phyloP scores from a whole-genome alignment of 2,329 filamentous ascomycete species.

The Neofusicoccum kwambonambiense region DNA sequence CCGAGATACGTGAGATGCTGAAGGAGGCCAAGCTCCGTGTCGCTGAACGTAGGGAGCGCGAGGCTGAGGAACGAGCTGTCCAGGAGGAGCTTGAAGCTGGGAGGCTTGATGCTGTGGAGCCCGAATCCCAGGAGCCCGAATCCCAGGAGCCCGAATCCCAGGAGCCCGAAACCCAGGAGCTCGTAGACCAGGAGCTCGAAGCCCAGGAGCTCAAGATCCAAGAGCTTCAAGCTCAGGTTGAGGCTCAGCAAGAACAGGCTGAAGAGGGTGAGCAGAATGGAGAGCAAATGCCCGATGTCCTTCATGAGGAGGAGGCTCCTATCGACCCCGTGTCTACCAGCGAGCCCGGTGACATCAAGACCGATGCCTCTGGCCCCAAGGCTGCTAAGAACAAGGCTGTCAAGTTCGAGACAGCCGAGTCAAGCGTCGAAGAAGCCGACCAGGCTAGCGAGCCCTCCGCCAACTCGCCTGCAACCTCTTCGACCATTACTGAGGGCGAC shows the following conservation, averaged over 20 bases:
- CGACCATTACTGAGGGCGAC: not conserved
- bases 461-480: not conserved
- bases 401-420: not conserved
- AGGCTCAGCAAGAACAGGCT: not conserved
- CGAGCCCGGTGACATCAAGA: not conserved
- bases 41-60: conserved; percentile 20
- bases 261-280: not conserved
- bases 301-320: not conserved
- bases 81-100: not conserved
- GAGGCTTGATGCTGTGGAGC: not conserved
- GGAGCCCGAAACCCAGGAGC: not conserved
- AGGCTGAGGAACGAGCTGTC: conserved; percentile 10
- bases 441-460: not conserved
- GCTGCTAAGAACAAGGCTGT: not conserved
- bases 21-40: not conserved
- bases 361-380: not conserved
- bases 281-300: not conserved
- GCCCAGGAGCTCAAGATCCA: not conserved
- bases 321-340: not conserved
- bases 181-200: not conserved
- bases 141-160: not conserved
- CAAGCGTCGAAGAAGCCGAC: not conserved
- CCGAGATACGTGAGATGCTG: conserved; percentile 64
- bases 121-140: not conserved
- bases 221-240: not conserved